Conservation (phyloP, 768 basidiomycete species). For the Mycena filopes region DNA sequence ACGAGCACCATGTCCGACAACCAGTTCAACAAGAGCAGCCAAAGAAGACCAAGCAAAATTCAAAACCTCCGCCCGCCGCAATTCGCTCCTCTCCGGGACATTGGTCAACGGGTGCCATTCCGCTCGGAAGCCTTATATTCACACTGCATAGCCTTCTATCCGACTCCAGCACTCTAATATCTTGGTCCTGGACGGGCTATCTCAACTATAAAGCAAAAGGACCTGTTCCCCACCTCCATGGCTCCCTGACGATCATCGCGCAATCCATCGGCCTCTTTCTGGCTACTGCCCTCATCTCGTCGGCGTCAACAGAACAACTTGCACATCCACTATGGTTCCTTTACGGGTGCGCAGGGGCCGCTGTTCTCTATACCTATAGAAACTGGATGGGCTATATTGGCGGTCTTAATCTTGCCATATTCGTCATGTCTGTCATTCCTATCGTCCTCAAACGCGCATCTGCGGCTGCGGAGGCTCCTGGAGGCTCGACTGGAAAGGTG, state of each 20-base stretch:
- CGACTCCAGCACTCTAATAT: conserved; percentile 81
- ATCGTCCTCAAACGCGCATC: conserved; percentile 56
- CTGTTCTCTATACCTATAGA: conserved; percentile 65
- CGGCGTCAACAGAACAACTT: conserved; percentile 40
- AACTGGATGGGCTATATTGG: conserved; percentile 80
- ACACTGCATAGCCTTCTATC: conserved; percentile 77
- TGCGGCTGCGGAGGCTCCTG: conserved; percentile 50
- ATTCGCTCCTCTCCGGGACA: conserved; percentile 25
- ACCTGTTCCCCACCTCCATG: conserved; percentile 78
- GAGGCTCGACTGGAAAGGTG: conserved; percentile 48
- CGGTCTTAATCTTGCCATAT: conserved; percentile 70
- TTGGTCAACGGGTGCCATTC: conserved; percentile 54
- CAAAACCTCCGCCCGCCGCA: conserved; percentile 7
- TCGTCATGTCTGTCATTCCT: conserved; percentile 74
- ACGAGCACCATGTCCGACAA: conserved; percentile 63
- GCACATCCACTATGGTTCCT: conserved; percentile 63
- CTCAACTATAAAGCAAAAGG: conserved; percentile 68
- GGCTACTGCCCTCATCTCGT: conserved; percentile 33
- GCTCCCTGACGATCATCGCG: conserved; percentile 72
- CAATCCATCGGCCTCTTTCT: conserved; percentile 68
- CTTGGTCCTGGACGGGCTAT: conserved; percentile 94
- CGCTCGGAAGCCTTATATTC: conserved; percentile 77
- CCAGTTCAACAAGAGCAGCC: conserved; percentile 30
- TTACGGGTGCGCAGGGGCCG: conserved; percentile 63
- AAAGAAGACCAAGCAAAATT: background rate